Percentiles rank a stretch among this genome's conserved stretches.
These are phyloP conservation scores for Mucor irregularis DNA, from an alignment of 371 early-diverging fungal species.

Conservation along the genomic window DNA sequence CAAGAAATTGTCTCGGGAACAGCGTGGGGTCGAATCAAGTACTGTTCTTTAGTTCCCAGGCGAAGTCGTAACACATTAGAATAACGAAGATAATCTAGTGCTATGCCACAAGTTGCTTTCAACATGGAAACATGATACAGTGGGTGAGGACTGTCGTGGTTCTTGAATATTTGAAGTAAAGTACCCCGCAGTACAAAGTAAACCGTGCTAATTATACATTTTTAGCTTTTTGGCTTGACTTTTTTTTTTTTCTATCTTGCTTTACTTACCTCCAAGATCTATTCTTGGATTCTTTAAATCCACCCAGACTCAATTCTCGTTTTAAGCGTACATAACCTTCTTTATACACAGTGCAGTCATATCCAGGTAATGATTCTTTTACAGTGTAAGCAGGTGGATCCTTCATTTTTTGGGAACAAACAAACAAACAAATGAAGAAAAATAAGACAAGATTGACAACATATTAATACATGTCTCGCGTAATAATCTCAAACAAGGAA, in stretches of 20 bases:
- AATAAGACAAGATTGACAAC: not conserved
- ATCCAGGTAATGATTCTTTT: slow-evolving; percentile 24
- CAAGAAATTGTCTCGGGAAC: slow-evolving; percentile 19
- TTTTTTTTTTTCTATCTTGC: not conserved
- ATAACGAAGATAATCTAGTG: slow-evolving; percentile 8
- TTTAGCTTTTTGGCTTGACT: not conserved
- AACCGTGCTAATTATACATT: not conserved
- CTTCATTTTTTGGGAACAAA: not conserved
- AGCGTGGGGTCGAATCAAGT: slow-evolving; percentile 7
- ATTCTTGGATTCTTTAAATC: slow-evolving; percentile 1
- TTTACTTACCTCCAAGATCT: slow-evolving; percentile 37
- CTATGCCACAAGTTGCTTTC: slow-evolving; percentile 16
- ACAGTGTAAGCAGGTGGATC: not conserved
- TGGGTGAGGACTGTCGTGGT: not conserved
- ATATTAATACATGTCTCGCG: not conserved
- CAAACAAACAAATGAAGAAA: not conserved
- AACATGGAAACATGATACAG: slow-evolving; percentile 12
- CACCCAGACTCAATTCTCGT: slow-evolving; percentile 20
- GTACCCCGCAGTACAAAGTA: slow-evolving; percentile 19
- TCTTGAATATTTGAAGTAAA: not conserved
- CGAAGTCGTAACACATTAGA: slow-evolving; percentile 19
- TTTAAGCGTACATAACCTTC: slow-evolving; percentile 35
- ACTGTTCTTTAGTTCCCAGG: slow-evolving; percentile 12
- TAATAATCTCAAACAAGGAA: not conserved
- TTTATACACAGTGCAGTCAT: slow-evolving; percentile 40